Percentiles rank a stretch among this genome's conserved stretches.
Conservation (phyloP, 1,139 yeast genomes). For the Saccharomyces hybrid region DNA sequence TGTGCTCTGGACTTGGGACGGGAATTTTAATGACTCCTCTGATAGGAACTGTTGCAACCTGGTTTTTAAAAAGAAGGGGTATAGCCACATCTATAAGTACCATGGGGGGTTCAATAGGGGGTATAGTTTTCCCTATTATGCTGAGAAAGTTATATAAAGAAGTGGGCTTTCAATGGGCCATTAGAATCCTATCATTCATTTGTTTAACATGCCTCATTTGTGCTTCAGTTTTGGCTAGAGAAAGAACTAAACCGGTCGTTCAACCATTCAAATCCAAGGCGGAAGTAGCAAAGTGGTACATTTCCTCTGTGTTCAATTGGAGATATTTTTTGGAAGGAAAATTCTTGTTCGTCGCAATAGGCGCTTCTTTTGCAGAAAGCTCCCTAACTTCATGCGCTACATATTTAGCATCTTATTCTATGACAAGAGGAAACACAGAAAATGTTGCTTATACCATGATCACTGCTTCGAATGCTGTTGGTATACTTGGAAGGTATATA, state of each 20-base stretch:
- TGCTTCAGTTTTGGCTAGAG: conserved; percentile 41
- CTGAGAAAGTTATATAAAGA: conserved; percentile 44
- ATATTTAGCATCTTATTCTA: conserved; percentile 25
- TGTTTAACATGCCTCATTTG: conserved; percentile 38
- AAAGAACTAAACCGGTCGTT: conserved; percentile 34
- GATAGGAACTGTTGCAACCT: conserved; percentile 52
- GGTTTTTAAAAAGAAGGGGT: conserved; percentile 49
- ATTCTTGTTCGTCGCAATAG: conserved; percentile 38
- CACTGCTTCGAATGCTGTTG: conserved; percentile 52
- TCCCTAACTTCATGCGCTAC: conserved; percentile 42
- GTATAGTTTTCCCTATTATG: conserved; percentile 53
- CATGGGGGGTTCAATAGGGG: conserved; percentile 60
- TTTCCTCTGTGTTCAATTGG: conserved; percentile 29
- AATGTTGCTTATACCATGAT: conserved; percentile 46
- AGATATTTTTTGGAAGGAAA: conserved; percentile 36
- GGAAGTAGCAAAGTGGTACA: conserved; percentile 25
- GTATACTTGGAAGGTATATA: conserved; percentile 50
- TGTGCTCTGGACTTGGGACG: conserved; percentile 48
- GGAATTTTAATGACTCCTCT: conserved; percentile 52
- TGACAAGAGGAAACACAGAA: conserved; percentile 41
- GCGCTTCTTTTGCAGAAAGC: conserved; percentile 46
- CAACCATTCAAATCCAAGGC: conserved; percentile 20
- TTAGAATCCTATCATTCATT: conserved; percentile 47
- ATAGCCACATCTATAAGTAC: conserved; percentile 52
- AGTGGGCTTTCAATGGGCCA: conserved; percentile 58